Evolutionary conservation across 208 protist species (phyloP).

Genomic region (Crithidia bombi): DNA sequence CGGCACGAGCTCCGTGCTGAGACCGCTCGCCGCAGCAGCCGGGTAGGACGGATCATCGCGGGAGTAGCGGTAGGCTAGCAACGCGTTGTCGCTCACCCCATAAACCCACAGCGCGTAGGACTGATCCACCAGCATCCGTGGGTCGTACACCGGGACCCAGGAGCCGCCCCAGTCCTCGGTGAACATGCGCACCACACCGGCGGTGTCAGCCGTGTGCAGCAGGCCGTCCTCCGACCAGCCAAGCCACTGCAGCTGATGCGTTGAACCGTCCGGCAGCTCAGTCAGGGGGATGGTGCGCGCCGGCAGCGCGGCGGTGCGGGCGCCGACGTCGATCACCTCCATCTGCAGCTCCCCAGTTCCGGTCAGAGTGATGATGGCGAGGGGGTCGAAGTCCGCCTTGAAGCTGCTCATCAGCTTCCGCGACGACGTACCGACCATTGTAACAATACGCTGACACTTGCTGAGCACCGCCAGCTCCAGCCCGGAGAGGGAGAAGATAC

Average conservation of each 20-base stretch:
- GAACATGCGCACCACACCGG: conserved; percentile 84
- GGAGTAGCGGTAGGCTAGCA: conserved; percentile 74
- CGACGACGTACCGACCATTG: conserved; percentile 82
- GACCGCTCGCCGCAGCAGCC: conserved; percentile 61
- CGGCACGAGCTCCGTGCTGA: conserved; percentile 70
- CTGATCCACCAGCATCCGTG: conserved; percentile 50
- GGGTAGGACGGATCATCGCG: conserved; percentile 69
- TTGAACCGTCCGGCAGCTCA: conserved; percentile 38
- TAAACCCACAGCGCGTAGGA: conserved; percentile 55
- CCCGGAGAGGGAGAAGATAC: conserved; percentile 82
- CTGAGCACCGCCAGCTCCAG: conserved; percentile 84
- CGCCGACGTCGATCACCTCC: conserved; percentile 83
- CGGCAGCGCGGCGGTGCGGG: conserved; percentile 47
- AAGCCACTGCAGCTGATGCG: conserved; percentile 86
- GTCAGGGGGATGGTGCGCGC: conserved; percentile 66
- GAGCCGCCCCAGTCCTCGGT: conserved; percentile 79
- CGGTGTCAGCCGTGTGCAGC: conserved; percentile 81
- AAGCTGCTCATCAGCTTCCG: conserved; percentile 56
- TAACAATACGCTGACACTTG: conserved; percentile 77
- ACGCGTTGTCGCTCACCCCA: conserved; percentile 63
- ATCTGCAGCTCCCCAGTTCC: conserved; percentile 46
- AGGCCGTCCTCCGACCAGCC: conserved; percentile 89
- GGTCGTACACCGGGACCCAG: conserved; percentile 87
- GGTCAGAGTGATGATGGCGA: conserved; percentile 68
- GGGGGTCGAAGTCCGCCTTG: conserved; percentile 75